Conservation (phyloP, 2,329 filamentous ascomycete genomes). For the Trichoderma koningiopsis region DNA sequence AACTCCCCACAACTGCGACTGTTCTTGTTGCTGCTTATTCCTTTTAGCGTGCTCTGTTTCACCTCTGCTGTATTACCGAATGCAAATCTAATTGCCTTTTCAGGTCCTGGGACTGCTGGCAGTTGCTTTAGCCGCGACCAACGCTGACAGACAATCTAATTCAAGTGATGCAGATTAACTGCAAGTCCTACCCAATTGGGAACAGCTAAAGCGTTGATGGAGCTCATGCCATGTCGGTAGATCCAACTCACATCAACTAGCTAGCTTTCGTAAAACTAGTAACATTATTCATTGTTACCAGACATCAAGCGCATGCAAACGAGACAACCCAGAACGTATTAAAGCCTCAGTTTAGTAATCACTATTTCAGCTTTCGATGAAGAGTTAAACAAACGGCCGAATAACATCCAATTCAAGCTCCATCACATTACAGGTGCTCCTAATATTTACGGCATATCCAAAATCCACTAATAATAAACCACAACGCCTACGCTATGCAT, state of each 20-base stretch:
- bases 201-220: background rate
- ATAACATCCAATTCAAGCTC: background rate
- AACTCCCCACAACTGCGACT: background rate
- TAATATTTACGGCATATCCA: background rate
- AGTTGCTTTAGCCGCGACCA: background rate
- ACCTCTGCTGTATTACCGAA: background rate
- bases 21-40: background rate
- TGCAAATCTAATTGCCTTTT: background rate
- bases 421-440: background rate
- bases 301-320: background rate
- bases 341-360: background rate
- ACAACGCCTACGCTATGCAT: slow-evolving; percentile 34
- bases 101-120: background rate
- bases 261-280: background rate
- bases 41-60: background rate
- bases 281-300: background rate
- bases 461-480: slow-evolving; percentile 6
- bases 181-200: background rate
- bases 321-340: too few relatives aligned
- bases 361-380: background rate
- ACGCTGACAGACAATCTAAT: background rate
- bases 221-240: background rate
- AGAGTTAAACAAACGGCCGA: background rate
- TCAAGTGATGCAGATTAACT: background rate
- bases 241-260: background rate